Base-by-base conservation (phyloP, 495 filamentous ascomycete species). In the Wilcoxina mikolae region DNA sequence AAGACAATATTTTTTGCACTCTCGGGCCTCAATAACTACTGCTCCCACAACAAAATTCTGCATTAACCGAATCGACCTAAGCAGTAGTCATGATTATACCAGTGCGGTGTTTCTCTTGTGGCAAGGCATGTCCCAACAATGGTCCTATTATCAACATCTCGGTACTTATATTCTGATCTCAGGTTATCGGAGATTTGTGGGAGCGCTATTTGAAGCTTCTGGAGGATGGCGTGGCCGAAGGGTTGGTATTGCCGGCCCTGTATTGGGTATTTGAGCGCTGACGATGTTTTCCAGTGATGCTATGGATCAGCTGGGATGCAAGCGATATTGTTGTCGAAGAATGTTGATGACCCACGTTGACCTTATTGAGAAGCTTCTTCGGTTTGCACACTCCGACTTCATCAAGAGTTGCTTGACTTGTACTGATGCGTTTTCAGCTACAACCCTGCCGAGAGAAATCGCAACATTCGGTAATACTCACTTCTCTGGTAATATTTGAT, bases 291-390 rank as follows among this genome's bases (percentile, higher is more conserved):
- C 23, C 53, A 91, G 87, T 61, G 86, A 94, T 61, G 91, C 90
- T 24, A 89, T 98, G 82, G 88, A 96, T 66, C 73, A 85, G 56
- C 80, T 96, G 7, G 87, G 87, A 27, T 87, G 89, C 72, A 87
- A 86, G 68, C 80, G 91, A 31, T 98, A 96, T 72, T 98, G 91
- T 74, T 98, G 91, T 71, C 84, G 91, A 44, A 80, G 91, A 66
- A 98, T 98, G 91, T 76, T 98, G 62, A 94, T 98, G 87, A 98
- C 91, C n/a, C 91, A 98, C 68, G 93, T 98, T 57, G 91, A 98
- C 67, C 73, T 98, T 51, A 96, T 98, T 58, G 91, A 98, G 76
- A 98, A 98, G 74, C 77, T 98, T 18, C 76, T 98, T 23, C 87
- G 90, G 89, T 96, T 78, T 61, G 76, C 24, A 24, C 28, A 3